These are phyloP conservation scores for Pichia occidentalis DNA, from an alignment of 805 yeast genomes.

Conservation along the genomic window DNA sequence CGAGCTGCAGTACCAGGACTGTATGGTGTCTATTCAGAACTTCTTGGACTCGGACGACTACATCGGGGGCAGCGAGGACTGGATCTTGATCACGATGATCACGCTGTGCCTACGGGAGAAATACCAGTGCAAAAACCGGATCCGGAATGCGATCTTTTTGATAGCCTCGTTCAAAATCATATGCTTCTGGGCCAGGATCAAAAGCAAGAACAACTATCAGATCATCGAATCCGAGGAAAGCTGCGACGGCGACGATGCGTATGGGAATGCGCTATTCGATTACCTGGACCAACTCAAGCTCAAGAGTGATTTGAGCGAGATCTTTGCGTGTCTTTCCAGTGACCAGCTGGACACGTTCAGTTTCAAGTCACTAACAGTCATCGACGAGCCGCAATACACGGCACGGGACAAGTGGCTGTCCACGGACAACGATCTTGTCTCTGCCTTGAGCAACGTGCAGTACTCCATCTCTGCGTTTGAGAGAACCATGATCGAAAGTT, in stretches of 20 bases:
- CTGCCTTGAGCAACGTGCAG: no score
- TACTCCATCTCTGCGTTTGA: constrained; percentile 22
- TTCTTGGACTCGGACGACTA: constrained; percentile 17
- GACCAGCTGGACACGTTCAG: no score
- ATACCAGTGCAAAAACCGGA: constrained; percentile 23
- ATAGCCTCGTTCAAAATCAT: constrained; percentile 33
- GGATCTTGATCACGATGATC: constrained; percentile 36
- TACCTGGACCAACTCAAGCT: no score
- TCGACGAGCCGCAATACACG: no score
- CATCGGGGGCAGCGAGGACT: constrained; percentile 29
- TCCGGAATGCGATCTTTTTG: constrained; percentile 29
- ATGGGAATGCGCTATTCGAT: no score
- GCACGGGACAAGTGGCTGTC: no score
- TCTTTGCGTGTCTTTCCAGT: no score
- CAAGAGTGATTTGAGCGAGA: no score
- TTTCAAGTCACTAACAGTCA: no score
- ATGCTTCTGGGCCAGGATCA: constrained; percentile 19
- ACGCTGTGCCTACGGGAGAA: constrained; percentile 34
- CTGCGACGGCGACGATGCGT: no score
- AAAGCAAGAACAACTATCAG: constrained; percentile 2
- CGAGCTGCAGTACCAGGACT: neutral
- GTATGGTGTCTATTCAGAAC: constrained; percentile 16
- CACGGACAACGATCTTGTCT: no score
- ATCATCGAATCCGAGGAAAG: no score
- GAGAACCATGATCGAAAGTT: constrained; percentile 37